Evolutionary conservation across 805 yeast genomes (phyloP).

Genomic region (Pichia membranifaciens): DNA sequence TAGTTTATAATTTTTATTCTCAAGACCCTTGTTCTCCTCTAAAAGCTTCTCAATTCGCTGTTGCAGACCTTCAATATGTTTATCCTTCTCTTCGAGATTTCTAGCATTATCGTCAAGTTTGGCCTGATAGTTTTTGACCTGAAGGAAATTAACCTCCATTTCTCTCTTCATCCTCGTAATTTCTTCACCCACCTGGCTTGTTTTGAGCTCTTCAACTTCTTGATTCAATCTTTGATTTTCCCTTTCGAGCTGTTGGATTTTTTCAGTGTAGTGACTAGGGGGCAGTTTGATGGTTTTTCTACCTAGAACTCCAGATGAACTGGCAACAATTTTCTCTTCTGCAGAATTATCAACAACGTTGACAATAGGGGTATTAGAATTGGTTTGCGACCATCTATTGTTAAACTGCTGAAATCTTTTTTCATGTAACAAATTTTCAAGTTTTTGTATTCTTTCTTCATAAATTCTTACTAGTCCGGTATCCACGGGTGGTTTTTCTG

Average conservation of each 20-base stretch:
- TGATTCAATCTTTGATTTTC: slow-evolving; percentile 18
- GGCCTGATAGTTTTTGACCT: slow-evolving; percentile 44
- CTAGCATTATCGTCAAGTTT: slow-evolving; percentile 30
- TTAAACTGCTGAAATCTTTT: slow-evolving; percentile 54
- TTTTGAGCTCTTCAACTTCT: slow-evolving; percentile 13
- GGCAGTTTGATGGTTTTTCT: slow-evolving; percentile 24
- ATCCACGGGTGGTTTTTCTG: slow-evolving; percentile 8
- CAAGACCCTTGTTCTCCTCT: slow-evolving; percentile 20
- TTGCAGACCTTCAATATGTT: slow-evolving; percentile 9
- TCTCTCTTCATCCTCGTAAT: slow-evolving; percentile 67
- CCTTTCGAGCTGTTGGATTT: slow-evolving; percentile 18
- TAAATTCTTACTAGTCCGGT: slow-evolving; percentile 53
- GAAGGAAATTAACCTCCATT: slow-evolving; percentile 47
- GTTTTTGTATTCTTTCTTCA: slow-evolving; percentile 63
- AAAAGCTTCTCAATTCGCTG: slow-evolving; percentile 11
- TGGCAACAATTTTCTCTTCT: slow-evolving; percentile 9
- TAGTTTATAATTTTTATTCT: slow-evolving; percentile 18
- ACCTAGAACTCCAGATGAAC: slow-evolving; percentile 17
- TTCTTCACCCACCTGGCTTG: slow-evolving; percentile 53
- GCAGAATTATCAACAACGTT: slow-evolving; percentile 4
- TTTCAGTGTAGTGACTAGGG: slow-evolving; percentile 26
- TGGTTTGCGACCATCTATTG: slow-evolving; percentile 28
- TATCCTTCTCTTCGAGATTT: slow-evolving; percentile 4
- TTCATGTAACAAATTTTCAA: slow-evolving; percentile 74
- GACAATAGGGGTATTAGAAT: neutral